phyloP scores from a whole-genome alignment of 1,139 yeast genomes.

The Geotrichum cucujoidarum region DNA sequence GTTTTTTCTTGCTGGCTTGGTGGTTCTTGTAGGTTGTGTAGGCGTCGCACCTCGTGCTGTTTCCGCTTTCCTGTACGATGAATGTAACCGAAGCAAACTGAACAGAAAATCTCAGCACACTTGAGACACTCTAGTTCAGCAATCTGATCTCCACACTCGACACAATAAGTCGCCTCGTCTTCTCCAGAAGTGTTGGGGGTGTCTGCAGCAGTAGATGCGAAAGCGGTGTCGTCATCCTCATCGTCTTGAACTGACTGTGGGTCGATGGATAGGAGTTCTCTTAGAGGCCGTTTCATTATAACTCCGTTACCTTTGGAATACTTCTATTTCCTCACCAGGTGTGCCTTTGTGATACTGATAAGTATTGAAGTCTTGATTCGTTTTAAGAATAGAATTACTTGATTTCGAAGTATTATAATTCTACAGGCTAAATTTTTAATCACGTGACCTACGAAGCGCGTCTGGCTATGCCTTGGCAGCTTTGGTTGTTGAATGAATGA shows the following conservation, averaged over 20 bases:
- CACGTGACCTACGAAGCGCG: too few species aligned
- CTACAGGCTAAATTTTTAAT: too few species aligned
- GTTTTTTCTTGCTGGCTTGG: background rate
- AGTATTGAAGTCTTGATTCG: too few species aligned
- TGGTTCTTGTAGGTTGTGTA: conserved; percentile 4
- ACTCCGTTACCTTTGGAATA: too few species aligned
- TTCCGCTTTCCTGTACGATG: conserved; percentile 59
- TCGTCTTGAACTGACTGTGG: conserved; percentile 32
- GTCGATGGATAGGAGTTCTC: conserved; percentile 30
- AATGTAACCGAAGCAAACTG: conserved; percentile 58
- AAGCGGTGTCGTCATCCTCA: conserved; percentile 10
- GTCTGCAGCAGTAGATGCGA: background rate
- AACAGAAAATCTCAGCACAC: conserved; percentile 62
- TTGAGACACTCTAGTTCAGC: conserved; percentile 51
- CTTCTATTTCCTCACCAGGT: too few species aligned
- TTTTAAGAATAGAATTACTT: too few species aligned
- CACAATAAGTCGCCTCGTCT: conserved; percentile 41
- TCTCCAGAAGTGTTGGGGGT: background rate
- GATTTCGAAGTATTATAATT: too few species aligned
- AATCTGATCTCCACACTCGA: conserved; percentile 69
- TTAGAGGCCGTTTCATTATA: conserved; percentile 29
- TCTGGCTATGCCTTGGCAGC: too few species aligned
- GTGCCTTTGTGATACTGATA: too few species aligned
- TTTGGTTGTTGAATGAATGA: too few species aligned
- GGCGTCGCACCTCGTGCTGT: conserved; percentile 29